phyloP scores from a whole-genome alignment of 2,329 filamentous ascomycete genomes.

The Pestalotiopsis sp. region DNA sequence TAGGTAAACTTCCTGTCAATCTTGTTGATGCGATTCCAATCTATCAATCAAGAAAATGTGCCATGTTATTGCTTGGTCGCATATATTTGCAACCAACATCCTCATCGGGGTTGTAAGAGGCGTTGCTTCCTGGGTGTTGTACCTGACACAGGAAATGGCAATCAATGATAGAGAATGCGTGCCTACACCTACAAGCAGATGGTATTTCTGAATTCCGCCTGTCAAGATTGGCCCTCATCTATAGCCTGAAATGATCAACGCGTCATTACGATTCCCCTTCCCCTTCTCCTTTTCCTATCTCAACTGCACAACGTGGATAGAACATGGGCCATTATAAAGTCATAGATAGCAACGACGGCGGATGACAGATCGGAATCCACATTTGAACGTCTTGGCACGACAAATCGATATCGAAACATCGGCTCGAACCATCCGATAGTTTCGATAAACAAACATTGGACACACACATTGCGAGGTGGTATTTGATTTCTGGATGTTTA shows the following conservation, averaged over 20 bases:
- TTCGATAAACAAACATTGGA: no score
- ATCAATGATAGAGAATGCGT: no score
- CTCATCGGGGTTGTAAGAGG: not conserved
- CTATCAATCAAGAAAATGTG: not conserved
- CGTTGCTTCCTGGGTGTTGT: no score
- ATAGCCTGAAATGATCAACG: not conserved
- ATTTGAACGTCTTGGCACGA: no score
- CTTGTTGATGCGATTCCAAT: not conserved
- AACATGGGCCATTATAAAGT: not conserved
- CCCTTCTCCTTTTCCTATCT: not conserved
- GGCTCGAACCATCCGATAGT: not conserved
- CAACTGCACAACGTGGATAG: not conserved
- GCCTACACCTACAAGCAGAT: not conserved
- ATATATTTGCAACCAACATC: not conserved
- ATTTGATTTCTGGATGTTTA: no score
- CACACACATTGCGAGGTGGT: no score
- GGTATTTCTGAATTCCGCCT: not conserved
- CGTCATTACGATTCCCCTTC: not conserved
- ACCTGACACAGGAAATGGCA: no score
- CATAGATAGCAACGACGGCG: not conserved
- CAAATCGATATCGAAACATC: no score
- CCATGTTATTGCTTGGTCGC: not conserved
- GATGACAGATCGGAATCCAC: not conserved
- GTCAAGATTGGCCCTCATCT: not conserved
- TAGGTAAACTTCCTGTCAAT: not conserved